Base-by-base conservation (phyloP, 768 basidiomycete species). In the Tricholoma terreum region DNA sequence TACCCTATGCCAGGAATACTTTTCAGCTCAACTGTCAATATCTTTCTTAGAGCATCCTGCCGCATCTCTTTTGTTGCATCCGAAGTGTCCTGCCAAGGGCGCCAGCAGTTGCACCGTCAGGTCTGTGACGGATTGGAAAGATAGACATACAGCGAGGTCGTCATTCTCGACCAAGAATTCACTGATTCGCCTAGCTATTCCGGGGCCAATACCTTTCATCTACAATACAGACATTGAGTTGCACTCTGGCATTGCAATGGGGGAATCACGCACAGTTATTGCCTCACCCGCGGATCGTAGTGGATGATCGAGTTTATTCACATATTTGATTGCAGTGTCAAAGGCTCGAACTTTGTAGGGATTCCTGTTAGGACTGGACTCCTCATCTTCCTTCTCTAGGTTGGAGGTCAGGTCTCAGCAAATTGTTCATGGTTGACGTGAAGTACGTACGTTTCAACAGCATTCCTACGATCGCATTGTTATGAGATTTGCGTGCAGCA, bases 281-380 rank as follows among this genome's bases (percentile, higher is more conserved):
- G 52, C 52, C 38, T 84, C 79, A 34, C 71, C 71, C 34, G 71
- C 77, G 6, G 79, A 75, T 42, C 65, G 71, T 52, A 84, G 73
- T 50, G 79, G 78, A 55, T 73, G 66, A 15, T 78, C 66, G 2
- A 82, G 61, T 36, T 69, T 61, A 27, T 68, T 60, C 43, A 85
- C 72, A 30, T 68, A 69, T 7, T 67, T 69, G 53, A 85, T 81
- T 3, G 83, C 83, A 55, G 68, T 75, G 43, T 70, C 68, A 60
- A 80, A 84, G 19, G 83, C 80, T 53, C 75, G 73, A 15, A 84
- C 67, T 70, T 81, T 84, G 71, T 74, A 83, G 4, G 58, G 58
- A 58, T 83, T 84, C n/a, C 70, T 55, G 12, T 56, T 56, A 15
- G 63, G 56, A 11, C 70, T 71, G 6, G 61, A 48, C n/a, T 73